Evolutionary conservation across 2,329 filamentous ascomycete genomes (phyloP).

Genomic region (Penicillium glabrum): DNA sequence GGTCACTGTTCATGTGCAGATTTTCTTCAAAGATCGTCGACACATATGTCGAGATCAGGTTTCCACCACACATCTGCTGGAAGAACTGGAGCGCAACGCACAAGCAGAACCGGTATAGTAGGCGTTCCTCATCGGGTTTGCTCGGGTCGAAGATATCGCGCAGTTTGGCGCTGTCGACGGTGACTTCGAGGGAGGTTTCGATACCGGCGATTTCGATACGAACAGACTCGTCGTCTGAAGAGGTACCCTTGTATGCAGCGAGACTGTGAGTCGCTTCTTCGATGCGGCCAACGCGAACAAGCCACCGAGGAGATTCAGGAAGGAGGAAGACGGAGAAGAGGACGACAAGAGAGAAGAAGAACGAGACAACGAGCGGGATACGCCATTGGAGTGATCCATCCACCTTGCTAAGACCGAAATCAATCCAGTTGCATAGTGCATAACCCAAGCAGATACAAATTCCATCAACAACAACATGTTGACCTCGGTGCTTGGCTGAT

Average conservation of each 20-base stretch:
- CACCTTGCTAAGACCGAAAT: constrained; percentile 32
- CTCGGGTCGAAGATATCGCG: constrained; percentile 55
- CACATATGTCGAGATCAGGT: constrained; percentile 22
- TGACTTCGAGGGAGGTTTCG: constrained; percentile 50
- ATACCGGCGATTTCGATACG: constrained; percentile 48
- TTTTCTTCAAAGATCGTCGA: constrained; percentile 24
- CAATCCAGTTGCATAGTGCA: constrained; percentile 25
- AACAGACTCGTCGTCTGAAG: constrained; percentile 44
- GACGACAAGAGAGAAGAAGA: constrained; percentile 25
- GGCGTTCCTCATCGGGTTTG: constrained; percentile 43
- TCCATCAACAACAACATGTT: constrained; percentile 51
- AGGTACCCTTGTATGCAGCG: constrained; percentile 42
- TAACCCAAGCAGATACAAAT: constrained; percentile 42
- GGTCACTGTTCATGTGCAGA: constrained; percentile 20
- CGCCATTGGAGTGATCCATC: constrained; percentile 22
- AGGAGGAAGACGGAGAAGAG: constrained; percentile 21
- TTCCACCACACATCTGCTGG: constrained; percentile 26
- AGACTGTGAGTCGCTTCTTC: constrained; percentile 34
- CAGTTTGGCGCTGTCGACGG: constrained; percentile 45
- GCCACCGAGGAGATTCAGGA: constrained; percentile 26
- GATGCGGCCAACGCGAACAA: constrained; percentile 35
- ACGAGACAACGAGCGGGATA: constrained; percentile 21
- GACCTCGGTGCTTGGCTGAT: constrained; percentile 48
- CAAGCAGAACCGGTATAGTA: constrained; percentile 21
- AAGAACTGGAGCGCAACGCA: constrained; percentile 21